Evolutionary conservation across 2,329 filamentous ascomycete genomes (phyloP), one percentile per base, ranked within the genome.

Genomic region (Venturia oleaginea): DNA sequence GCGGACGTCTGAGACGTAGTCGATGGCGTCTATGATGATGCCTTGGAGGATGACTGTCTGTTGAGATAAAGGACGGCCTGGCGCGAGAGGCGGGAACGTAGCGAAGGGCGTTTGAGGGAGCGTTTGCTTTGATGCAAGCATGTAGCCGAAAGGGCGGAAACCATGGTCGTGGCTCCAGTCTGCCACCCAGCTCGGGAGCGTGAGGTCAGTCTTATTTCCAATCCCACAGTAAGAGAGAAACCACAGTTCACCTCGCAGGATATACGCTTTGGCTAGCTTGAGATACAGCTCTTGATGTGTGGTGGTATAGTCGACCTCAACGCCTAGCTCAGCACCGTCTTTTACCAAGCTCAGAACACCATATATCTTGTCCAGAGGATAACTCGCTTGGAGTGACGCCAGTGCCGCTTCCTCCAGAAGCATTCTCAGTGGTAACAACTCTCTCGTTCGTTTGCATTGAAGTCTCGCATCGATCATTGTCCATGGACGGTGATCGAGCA

Each of bases 251-350:
- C 57, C 57, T 24, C 57, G 57, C 30, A 38, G 24, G 8, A 60
- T 42, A 60, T 60, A 60, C 57, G 27, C 57, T 24, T 38, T 60
- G 19, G 57, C 32, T 24, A 60, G 32, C 32, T 60, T 19, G 5
- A 17, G 6, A 32, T 60, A 60, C 32, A 60, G n/a, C 38, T 60
- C 57, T 19, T 40, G 19, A 13, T 42, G 22, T 11, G 57, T 38
- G 57, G 40, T 60, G 24, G 57, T 40, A 34, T 60, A 60, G 19
- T 60, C 32, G 11, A 60, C 57, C 32, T 60, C 38, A 38, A 60
- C 40, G 17, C 48, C 48, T 24, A 54, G n/a, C 48, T 54, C 24
- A 27, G 38, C 27, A 6, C 27, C 22, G 15, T 62, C 60, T 27
- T 62, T 43, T 4, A 27, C 42, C 57, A 60, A 42, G 15, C 57